Evolutionary conservation across 805 yeast species (phyloP).

Genomic region (Kodamaea kaohsiungensis): DNA sequence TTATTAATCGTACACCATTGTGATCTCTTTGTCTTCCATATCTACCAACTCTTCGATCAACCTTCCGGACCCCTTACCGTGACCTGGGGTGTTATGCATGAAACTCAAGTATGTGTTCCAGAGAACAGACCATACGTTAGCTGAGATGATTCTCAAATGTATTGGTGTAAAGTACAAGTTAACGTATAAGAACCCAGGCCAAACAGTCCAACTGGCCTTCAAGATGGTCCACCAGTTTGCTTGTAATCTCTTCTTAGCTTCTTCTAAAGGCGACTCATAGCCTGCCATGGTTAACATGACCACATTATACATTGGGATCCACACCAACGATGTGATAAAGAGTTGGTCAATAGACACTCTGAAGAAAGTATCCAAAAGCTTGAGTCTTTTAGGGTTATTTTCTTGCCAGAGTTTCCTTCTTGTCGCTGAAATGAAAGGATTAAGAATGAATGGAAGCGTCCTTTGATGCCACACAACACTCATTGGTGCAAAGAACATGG

Average conservation of each 20-base stretch:
- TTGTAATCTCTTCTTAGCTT: conserved; percentile 33
- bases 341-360: conserved; percentile 39
- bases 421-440: conserved; percentile 31
- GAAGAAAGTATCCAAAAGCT: conserved; percentile 23
- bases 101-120: conserved; percentile 46
- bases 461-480: conserved; percentile 41
- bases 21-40: conserved; percentile 37
- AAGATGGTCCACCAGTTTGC: conserved; percentile 44
- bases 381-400: conserved; percentile 12
- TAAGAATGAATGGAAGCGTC: conserved; percentile 33
- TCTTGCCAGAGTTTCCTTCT: conserved; percentile 12
- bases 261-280: conserved; percentile 35
- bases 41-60: conserved; percentile 40
- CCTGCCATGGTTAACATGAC: conserved; percentile 39
- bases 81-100: conserved; percentile 49
- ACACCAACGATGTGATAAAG: conserved; percentile 37
- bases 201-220: conserved; percentile 42
- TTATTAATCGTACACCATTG: conserved; percentile 30
- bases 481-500: conserved; percentile 39
- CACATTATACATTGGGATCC: conserved; percentile 45
- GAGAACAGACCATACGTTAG: conserved; percentile 42
- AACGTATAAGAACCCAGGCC: conserved; percentile 43
- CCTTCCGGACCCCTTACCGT: conserved; percentile 39
- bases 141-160: conserved; percentile 37
- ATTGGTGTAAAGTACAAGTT: conserved; percentile 41